Base-by-base conservation (phyloP, 805 yeast genomes). In the Blastobotrys peoriensis region DNA sequence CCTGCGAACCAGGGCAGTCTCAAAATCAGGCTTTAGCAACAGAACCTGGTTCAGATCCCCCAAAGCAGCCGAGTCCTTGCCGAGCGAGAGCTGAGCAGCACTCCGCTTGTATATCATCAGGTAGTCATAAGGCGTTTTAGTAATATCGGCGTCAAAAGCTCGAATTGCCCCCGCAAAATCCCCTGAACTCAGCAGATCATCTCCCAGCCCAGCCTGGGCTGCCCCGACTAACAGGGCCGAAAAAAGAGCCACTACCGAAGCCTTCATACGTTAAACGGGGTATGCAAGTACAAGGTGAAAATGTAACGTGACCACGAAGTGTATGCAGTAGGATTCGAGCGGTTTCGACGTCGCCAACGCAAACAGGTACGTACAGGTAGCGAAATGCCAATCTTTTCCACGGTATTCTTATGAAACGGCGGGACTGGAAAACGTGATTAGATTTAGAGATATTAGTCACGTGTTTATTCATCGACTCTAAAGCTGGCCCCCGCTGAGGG, bases 101-200 rank as follows among this genome's bases (percentile, higher is more conserved):
- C 68, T 69, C 15, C 71, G 59, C 47, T 61, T 60, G 54, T 61
- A 67, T 22, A 57, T 50, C 19, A 59, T 58, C 44, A 64, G 38
- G 43, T 54, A 59, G 48, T 59, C 56, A 5, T 42, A 33, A 21
- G 64, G 64, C 19, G 57, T 57, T 3, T 47, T 38, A 18, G 51
- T 38, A 13, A 62, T 52, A 3, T 61, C 63, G 10, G 48, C 47
- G 42, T 63, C 63, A 40, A 55, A 58, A 9, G 38, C 41, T 10
- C 37, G 22, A 30, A 58, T 34, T 3, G 57, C 57, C 36, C 36
- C 42, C 8, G 27, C 22, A 17, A 43, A 9, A 23, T 45, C 45
- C 8, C 55, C 57, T 5, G 40, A 33, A 19, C 38, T 16, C 5
- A 48, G 44, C 39, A 48, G 36, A 10, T 16, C 5, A 22, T 50